Percentiles rank a stretch among this genome's conserved stretches.
Conservation (phyloP, 1,284 basidiomycete species). For the Apiotrichum domesticum region DNA sequence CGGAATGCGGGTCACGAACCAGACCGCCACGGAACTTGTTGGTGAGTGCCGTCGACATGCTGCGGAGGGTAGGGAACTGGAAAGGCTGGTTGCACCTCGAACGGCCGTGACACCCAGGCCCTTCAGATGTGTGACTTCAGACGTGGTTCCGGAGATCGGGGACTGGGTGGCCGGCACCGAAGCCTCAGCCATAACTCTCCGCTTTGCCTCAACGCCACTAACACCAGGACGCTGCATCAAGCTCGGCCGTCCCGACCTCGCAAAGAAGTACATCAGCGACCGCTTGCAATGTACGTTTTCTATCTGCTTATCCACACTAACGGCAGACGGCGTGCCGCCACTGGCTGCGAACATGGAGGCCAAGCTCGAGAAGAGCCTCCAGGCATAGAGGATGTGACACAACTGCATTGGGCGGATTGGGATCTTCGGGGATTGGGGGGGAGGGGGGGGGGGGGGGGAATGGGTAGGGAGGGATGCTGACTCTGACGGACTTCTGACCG, state of each 20-base stretch:
- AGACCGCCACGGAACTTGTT: slow-evolving; percentile 19
- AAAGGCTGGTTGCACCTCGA: too few species aligned
- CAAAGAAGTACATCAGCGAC: slow-evolving; percentile 10
- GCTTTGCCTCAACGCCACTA: neutral
- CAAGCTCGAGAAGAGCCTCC: neutral
- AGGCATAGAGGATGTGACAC: neutral
- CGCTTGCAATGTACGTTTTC: slow-evolving; percentile 12
- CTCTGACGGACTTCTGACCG: too few species aligned
- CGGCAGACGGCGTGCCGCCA: neutral
- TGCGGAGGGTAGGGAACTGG: neutral
- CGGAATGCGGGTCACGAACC: slow-evolving; percentile 9
- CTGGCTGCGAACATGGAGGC: neutral
- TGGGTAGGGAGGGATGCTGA: too few species aligned
- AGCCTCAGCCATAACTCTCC: too few species aligned
- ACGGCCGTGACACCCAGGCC: too few species aligned
- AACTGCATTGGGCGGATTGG: too few species aligned
- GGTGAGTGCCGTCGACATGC: slow-evolving; percentile 6
- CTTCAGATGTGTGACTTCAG: too few species aligned
- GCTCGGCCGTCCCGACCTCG: slow-evolving; percentile 18
- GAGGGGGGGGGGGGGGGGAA: too few species aligned
- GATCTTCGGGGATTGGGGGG: too few species aligned
- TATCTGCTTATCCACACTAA: neutral
- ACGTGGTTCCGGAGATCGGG: neutral
- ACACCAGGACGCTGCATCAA: slow-evolving; percentile 19
- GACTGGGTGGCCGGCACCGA: neutral